Percentiles rank a stretch among this genome's conserved stretches.
phyloP scores from a whole-genome alignment of 2,329 filamentous ascomycete genomes.

The Parascedosporium putredinis region DNA sequence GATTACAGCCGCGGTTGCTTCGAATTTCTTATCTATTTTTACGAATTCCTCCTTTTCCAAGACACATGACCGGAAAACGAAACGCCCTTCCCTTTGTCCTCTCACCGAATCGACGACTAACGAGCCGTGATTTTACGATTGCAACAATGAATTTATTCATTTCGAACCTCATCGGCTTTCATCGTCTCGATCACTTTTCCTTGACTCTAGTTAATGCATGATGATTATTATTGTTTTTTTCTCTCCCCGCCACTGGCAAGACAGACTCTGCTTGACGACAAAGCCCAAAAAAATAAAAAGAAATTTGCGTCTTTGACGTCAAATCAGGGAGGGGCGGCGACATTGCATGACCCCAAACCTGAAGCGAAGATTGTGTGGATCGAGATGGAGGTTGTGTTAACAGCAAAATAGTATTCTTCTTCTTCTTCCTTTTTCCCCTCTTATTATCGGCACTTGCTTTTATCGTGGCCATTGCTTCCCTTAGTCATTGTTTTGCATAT shows the following conservation, averaged over 20 bases:
- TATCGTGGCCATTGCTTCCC: too few species aligned
- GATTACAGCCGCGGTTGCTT: too few species aligned
- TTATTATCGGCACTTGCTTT: neutral
- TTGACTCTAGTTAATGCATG: neutral
- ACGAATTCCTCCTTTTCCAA: too few species aligned
- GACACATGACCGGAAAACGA: too few species aligned
- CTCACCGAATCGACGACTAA: neutral
- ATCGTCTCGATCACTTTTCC: neutral
- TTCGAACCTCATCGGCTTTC: too few species aligned
- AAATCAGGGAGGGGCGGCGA: neutral
- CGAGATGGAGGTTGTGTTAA: slow-evolving; percentile 3
- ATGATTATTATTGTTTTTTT: neutral
- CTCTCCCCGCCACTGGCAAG: neutral
- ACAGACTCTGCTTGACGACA: neutral
- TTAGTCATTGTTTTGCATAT: slow-evolving; percentile 1
- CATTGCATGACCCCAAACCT: neutral
- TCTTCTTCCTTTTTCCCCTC: neutral
- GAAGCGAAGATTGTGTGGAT: neutral
- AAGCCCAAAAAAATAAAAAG: neutral
- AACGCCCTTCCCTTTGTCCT: too few species aligned
- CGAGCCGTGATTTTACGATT: neutral
- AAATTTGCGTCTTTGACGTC: neutral
- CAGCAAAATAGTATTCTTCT: neutral
- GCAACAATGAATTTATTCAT: too few species aligned
- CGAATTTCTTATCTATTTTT: neutral